Evolutionary conservation across 345 rosid species (phyloP).

Genomic region (Acer campestre): DNA sequence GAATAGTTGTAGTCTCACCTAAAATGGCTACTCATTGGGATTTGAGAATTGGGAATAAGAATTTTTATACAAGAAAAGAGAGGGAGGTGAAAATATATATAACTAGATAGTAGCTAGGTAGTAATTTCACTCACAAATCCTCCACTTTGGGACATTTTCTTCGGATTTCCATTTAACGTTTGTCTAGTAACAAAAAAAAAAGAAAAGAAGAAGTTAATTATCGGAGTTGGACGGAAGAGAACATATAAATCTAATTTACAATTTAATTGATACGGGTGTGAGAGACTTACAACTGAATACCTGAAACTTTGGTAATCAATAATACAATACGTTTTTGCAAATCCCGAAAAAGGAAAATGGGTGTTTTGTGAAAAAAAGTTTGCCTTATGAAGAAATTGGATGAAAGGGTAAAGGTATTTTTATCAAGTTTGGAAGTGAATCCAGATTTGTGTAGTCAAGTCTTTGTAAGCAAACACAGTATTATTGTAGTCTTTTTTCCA

Average conservation of each 20-base stretch:
- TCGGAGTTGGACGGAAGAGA: too few relatives aligned
- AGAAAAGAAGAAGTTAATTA: too few relatives aligned
- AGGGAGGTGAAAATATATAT: background rate
- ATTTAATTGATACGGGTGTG: too few relatives aligned
- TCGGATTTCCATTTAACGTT: too few relatives aligned
- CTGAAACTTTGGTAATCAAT: too few relatives aligned
- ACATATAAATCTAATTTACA: too few relatives aligned
- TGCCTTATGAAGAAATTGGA: constrained; percentile 9
- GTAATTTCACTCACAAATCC: too few relatives aligned
- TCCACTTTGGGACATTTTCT: too few relatives aligned
- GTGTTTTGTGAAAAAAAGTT: background rate
- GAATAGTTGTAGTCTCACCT: background rate
- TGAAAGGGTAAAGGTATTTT: background rate
- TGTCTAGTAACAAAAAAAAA: too few relatives aligned
- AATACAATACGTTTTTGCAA: too few relatives aligned
- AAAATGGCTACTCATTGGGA: background rate
- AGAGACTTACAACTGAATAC: too few relatives aligned
- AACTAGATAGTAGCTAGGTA: too few relatives aligned
- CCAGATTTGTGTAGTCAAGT: background rate
- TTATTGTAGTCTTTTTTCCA: background rate
- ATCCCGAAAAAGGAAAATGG: background rate
- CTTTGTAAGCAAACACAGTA: background rate
- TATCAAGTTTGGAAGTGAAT: background rate
- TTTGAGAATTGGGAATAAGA: background rate
- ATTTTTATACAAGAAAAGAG: background rate